Base-by-base conservation (phyloP, 371 early-diverging fungal genomes). In the Rhizopus delemar region DNA sequence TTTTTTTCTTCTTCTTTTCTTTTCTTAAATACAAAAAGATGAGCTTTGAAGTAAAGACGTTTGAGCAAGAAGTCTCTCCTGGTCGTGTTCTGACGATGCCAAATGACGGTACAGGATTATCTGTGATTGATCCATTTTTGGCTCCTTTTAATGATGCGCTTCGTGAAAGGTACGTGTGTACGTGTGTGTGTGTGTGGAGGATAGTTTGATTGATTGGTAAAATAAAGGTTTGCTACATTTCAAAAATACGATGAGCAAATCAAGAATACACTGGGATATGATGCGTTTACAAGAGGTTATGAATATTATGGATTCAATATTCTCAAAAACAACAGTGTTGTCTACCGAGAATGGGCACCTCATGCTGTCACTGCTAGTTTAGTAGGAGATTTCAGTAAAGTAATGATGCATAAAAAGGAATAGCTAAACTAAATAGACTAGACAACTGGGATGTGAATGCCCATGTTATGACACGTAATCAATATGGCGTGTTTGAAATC, bases 331-430 rank as follows among this genome's bases (percentile, higher is more conserved):
- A 84, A 83, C 22, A 76, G 73, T n/a, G 88, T 95, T 60, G 67
- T 77, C 4, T 97, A 95, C 73, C 84, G 94, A 9, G 97, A 97
- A 69, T 96, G 94, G 94, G 96, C 95, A 8, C 97, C 96, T 2
- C 86, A 85, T 54, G 95, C 89, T 8, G 65, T 59, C 8, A 70
- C 73, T 29, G 95, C 94, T 8, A 87, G 76, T 59, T 81, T 96
- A 32, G 84, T 94, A 49, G 97, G 97, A 28, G 96, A 95, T 53
- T 96, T 96, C 69, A 96, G 93, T 91, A 77, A 65, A 84, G 77
- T 1, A 6, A 13, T 9, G 39, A 22, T 22, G 39, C 8, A 7
- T 39, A 12, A 39, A 9, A 39, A 12, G 39, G 12, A 39, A 39
- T 39, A 39, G 39, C 12, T 39, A 38, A 22, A 34, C 29, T 41